phyloP scores from a whole-genome alignment of 2,329 filamentous ascomycete genomes.

The Botrytis fabae region DNA sequence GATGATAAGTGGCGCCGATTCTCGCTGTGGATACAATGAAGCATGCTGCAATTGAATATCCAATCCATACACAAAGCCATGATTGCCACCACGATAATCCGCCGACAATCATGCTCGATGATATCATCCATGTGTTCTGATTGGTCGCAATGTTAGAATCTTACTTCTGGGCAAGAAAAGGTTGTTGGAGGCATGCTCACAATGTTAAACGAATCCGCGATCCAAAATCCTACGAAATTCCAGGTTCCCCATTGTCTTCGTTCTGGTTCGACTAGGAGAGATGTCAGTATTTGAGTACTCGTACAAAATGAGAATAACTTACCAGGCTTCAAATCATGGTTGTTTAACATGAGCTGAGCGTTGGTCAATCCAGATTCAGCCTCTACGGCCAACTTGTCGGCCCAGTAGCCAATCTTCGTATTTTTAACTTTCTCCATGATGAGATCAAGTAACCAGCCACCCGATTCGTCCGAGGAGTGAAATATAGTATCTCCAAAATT shows the following conservation, averaged over 20 bases:
- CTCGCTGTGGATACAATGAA: conserved; percentile 79
- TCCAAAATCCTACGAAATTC: conserved; percentile 89
- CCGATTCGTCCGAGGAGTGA: conserved; percentile 36
- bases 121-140: conserved; percentile 90
- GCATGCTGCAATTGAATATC: conserved; percentile 72
- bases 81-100: conserved; percentile 91
- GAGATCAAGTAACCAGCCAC: conserved; percentile 44
- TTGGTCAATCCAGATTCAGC: conserved; percentile 74
- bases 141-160: conserved; percentile 30
- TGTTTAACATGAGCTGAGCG: conserved; percentile 82
- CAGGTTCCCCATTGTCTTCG: conserved; percentile 81
- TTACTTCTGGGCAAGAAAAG: not conserved
- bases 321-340: conserved; percentile 73
- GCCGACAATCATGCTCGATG: conserved; percentile 72
- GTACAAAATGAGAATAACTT: conserved; percentile 20
- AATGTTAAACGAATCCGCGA: conserved; percentile 83
- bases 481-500: conserved; percentile 5
- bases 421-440: conserved; percentile 43
- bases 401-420: conserved; percentile 35
- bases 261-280: conserved; percentile 64
- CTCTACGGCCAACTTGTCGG: conserved; percentile 68
- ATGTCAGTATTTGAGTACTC: conserved; percentile 28
- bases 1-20: conserved; percentile 84
- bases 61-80: conserved; percentile 84
- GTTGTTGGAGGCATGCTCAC: conserved; percentile 40